Evolutionary conservation across 768 basidiomycete genomes (phyloP).

Genomic region (Imleria badia): DNA sequence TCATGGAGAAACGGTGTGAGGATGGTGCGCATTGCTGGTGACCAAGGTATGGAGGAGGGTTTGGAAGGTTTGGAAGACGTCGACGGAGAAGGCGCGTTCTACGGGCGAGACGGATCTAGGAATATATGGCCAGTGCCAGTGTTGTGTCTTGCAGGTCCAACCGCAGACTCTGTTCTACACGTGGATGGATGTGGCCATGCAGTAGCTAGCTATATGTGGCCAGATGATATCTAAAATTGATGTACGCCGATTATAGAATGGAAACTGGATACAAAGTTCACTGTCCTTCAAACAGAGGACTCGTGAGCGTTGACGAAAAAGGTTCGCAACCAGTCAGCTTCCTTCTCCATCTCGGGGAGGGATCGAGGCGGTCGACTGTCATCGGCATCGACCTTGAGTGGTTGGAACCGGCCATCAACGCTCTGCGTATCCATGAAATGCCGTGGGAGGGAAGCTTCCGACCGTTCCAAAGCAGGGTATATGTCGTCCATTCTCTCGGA

Average conservation of each 20-base stretch:
- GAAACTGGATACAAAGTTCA: neutral
- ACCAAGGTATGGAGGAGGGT: constrained; percentile 30
- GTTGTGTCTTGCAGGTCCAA: constrained; percentile 41
- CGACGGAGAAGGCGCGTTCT: constrained; percentile 30
- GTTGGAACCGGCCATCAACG: constrained; percentile 29
- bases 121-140: constrained; percentile 26
- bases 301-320: constrained; percentile 43
- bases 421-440: constrained; percentile 31
- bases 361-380: constrained; percentile 62
- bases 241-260: constrained; percentile 5
- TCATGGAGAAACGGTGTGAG: constrained; percentile 48
- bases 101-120: constrained; percentile 7
- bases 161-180: constrained; percentile 27
- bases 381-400: constrained; percentile 66
- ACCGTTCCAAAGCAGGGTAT: constrained; percentile 73
- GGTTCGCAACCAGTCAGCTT: constrained; percentile 64
- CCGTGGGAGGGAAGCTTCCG: constrained; percentile 51
- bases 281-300: neutral
- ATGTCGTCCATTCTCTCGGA: constrained; percentile 64
- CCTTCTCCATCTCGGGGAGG: constrained; percentile 74
- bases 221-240: constrained; percentile 30
- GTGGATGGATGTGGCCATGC: constrained; percentile 39
- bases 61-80: constrained; percentile 36
- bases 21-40: constrained; percentile 41
- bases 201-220: constrained; percentile 33